A percentile compares a stretch with the other conserved stretches of the same genome.
phyloP scores from a whole-genome alignment of 805 yeast species.

The Zygosaccharomyces lentus region DNA sequence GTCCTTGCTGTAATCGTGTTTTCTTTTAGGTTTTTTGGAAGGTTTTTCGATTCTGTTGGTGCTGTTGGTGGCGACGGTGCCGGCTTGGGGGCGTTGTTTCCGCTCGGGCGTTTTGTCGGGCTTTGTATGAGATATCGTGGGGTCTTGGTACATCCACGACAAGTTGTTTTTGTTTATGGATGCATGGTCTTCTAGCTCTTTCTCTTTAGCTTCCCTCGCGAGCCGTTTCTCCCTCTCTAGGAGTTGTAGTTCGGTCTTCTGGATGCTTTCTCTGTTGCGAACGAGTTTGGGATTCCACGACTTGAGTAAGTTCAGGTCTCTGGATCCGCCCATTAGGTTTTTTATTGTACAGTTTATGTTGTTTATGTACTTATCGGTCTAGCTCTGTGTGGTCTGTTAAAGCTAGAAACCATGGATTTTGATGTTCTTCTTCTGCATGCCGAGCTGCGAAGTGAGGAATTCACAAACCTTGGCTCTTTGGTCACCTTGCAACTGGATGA shows the following conservation, averaged over 20 bases:
- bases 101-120: background rate
- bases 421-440: conserved; percentile 90
- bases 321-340: conserved; percentile 39
- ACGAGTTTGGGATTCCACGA: conserved; percentile 94
- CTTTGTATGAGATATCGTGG: conserved; percentile 17
- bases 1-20: conserved; percentile 19
- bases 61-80: no score
- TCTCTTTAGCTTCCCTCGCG: conserved; percentile 59
- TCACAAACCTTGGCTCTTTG: conserved; percentile 96
- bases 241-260: conserved; percentile 76
- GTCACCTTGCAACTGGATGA: conserved; percentile 97
- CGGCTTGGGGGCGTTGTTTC: background rate
- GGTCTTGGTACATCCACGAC: conserved; percentile 83
- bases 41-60: conserved; percentile 3
- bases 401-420: conserved; percentile 94
- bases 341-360: conserved; percentile 1
- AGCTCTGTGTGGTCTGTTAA: background rate
- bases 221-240: conserved; percentile 64
- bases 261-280: conserved; percentile 79
- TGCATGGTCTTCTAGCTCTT: conserved; percentile 49
- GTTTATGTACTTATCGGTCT: conserved; percentile 6
- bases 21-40: conserved; percentile 4
- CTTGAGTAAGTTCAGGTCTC: conserved; percentile 83
- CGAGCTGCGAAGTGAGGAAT: conserved; percentile 80
- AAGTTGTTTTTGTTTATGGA: conserved; percentile 44